Base-by-base conservation (phyloP, 1,139 yeast genomes). In the Torulaspora pretoriensis region DNA sequence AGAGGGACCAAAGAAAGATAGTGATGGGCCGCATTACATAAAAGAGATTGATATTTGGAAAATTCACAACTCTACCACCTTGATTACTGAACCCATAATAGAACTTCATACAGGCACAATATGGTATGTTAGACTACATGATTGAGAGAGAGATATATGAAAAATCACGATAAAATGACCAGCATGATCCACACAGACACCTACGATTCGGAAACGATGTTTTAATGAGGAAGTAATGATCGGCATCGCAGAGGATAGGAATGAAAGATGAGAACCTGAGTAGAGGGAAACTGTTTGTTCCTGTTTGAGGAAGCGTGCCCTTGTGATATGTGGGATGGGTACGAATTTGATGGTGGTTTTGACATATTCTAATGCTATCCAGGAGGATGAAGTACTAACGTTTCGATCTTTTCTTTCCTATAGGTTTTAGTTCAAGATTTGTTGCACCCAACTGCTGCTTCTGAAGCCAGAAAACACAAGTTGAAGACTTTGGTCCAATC, bases 391-490 rank as follows among this genome's bases (percentile, higher is more conserved):
- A 22, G 44, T 50, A 55, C 60, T 56, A 54, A 57, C 57, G 38
- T n/a, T 14, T 19, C 31, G 22, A 28, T 36, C 40, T 35, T 35
- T 14, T 36, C 47, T 42, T 47, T 32, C 31, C 48, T 48, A 49
- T 57, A 71, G 96, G 96, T 86, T 84, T 83, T 87, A 80, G 96
- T 89, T 78, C 94, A 86, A 80, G 96, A 87, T 83, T 83, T 87
- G 70, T 85, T 92, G 75, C 86, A 92, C 94, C 98, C 98, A 75
- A 74, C 85, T 73, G 85, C 96, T 71, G 92, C 90, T 72, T 74
- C 96, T 62, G 98, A 92, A 82, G 90, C 88, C 68, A 83, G 81
- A 75, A 83, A 90, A 78, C 96, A 92, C 87, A 92, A 92, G 80
- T 83, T 90, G 72, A 92, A 92, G 89, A 83, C 86, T 69, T 86